Evolutionary conservation across 2,329 filamentous ascomycete genomes (phyloP).

Genomic region (Didymella pinodella): DNA sequence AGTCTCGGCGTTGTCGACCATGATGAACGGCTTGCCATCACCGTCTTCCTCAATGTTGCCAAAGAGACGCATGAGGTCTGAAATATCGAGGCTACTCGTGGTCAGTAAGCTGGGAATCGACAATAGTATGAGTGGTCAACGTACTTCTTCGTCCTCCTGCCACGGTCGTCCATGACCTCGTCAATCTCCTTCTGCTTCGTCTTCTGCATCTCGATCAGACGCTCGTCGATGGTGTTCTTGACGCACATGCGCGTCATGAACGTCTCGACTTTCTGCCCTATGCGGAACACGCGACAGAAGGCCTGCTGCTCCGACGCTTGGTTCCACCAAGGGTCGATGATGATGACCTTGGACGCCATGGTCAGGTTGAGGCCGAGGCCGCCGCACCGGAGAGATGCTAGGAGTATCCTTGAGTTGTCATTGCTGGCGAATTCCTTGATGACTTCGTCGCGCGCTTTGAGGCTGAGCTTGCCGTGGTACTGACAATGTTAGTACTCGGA

Average conservation of each 20-base stretch:
- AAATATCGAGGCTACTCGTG: slow-evolving; percentile 38
- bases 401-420: slow-evolving; percentile 55
- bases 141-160: slow-evolving; percentile 40
- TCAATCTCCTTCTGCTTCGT: slow-evolving; percentile 60
- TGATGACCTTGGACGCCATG: slow-evolving; percentile 60
- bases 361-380: slow-evolving; percentile 68
- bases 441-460: slow-evolving; percentile 55
- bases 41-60: slow-evolving; percentile 52
- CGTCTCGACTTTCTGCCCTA: slow-evolving; percentile 69
- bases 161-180: slow-evolving; percentile 53
- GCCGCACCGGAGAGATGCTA: slow-evolving; percentile 65
- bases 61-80: slow-evolving; percentile 58
- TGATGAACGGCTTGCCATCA: slow-evolving; percentile 52
- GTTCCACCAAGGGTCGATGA: slow-evolving; percentile 68
- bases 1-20: slow-evolving; percentile 47
- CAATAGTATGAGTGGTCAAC: neutral
- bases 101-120: slow-evolving; percentile 11
- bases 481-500: slow-evolving; percentile 24
- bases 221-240: slow-evolving; percentile 65
- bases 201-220: slow-evolving; percentile 64
- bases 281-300: slow-evolving; percentile 68
- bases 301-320: slow-evolving; percentile 68
- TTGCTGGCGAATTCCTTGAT: slow-evolving; percentile 58
- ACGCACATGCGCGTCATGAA: slow-evolving; percentile 67
- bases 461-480: slow-evolving; percentile 60